These are phyloP conservation scores for Hyparrhenia diplandra DNA, from an alignment of 176 grass and related monocot genomes.

Conservation along the genomic window DNA sequence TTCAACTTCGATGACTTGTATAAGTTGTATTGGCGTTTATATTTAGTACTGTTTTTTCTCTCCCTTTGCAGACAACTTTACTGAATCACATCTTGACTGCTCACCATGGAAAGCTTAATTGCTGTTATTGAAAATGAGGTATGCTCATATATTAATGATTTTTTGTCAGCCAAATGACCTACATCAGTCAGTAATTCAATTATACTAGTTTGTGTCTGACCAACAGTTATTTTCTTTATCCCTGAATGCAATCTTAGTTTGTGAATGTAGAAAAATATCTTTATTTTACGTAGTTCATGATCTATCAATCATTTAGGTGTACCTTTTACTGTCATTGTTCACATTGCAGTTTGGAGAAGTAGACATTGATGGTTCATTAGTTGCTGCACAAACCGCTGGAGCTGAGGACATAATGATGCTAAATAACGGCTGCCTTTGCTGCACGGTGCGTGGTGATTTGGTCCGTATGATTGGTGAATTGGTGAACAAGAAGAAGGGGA, in stretches of 20 bases:
- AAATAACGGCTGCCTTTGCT: constrained; percentile 99
- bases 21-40: not conserved
- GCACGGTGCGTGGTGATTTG: constrained; percentile 97
- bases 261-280: not conserved
- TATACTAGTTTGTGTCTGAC: not conserved
- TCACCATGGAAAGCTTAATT: constrained; percentile 86
- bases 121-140: constrained; percentile 99
- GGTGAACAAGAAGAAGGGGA: constrained; percentile 89
- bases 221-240: not conserved
- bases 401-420: constrained; percentile 96
- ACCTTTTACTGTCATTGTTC: constrained; percentile 19
- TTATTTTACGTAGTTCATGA: not conserved
- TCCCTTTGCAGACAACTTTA: constrained; percentile 76
- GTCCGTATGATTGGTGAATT: constrained; percentile 97
- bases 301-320: not conserved
- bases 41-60: not conserved
- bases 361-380: constrained; percentile 91
- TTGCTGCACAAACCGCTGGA: constrained; percentile 84
- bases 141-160: constrained; percentile 8
- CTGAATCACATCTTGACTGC: constrained; percentile 92
- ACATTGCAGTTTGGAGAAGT: constrained; percentile 85
- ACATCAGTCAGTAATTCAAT: not conserved
- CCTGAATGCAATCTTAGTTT: not conserved
- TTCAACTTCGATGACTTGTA: not conserved
- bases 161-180: not conserved